phyloP scores from a whole-genome alignment of 768 basidiomycete genomes.

The Trametes cinnabarina region DNA sequence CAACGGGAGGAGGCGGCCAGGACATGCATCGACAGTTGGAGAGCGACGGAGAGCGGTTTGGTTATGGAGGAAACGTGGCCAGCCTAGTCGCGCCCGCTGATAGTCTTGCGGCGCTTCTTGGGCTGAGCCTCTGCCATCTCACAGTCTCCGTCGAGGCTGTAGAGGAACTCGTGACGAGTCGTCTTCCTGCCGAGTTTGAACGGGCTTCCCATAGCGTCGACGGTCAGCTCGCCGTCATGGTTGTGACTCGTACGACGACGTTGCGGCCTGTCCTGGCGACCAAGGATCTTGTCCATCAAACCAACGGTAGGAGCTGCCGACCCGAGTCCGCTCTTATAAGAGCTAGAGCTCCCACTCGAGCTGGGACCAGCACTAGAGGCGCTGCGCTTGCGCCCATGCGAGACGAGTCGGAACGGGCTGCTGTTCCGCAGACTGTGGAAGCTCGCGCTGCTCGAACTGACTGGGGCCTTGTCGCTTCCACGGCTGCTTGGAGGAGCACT shows the following conservation, averaged over 20 bases:
- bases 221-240: constrained; percentile 20
- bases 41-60: neutral
- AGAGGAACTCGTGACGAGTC: constrained; percentile 18
- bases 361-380: constrained; percentile 15
- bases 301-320: constrained; percentile 30
- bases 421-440: constrained; percentile 1
- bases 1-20: neutral
- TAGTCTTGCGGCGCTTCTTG: constrained; percentile 50
- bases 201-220: constrained; percentile 28
- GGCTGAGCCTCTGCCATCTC: constrained; percentile 38
- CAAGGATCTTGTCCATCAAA: constrained; percentile 16
- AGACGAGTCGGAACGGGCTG: constrained; percentile 1
- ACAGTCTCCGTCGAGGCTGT: constrained; percentile 21
- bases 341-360: constrained; percentile 18
- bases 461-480: neutral
- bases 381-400: neutral
- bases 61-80: neutral
- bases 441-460: neutral
- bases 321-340: constrained; percentile 21
- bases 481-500: constrained; percentile 3
- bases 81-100: constrained; percentile 27
- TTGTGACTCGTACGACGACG: constrained; percentile 8
- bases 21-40: neutral
- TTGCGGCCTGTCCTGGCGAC: constrained; percentile 5
- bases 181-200: constrained; percentile 16